Base-by-base conservation (phyloP, 257 asterid genomes). In the Plantago major region DNA sequence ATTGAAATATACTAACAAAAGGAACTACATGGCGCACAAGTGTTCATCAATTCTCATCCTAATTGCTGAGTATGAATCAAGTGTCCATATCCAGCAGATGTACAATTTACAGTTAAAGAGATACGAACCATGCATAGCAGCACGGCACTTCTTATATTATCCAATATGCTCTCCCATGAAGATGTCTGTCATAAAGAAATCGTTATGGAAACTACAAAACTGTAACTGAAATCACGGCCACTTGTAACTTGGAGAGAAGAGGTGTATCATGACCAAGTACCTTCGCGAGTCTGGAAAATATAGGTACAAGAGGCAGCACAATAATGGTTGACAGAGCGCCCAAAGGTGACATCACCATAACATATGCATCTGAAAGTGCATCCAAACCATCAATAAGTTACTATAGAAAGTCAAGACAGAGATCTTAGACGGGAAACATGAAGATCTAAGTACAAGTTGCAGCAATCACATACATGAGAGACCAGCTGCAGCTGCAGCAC, bases 341-440 rank as follows among this genome's bases (percentile, higher is more conserved):
- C 73, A 79, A 52, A 50, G 84, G 85, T 57, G 82, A 81, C 74
- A 71, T 79, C 70, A 63, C 73, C 85, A 76, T 65, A 71, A 80
- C 76, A 65, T 65, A 68, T 54, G 80, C 80, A 80, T 80, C 82
- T 80, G 78, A 14, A 58, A 59, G 19, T 56, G 62, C 46, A 38
- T 40, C 6, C 62, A 40, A 38, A 15, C 28, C 16, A 11, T 46
- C 16, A 7, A 12, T 46, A 13, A 57, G 62, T 13, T 57, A 62
- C 16, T 38, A 66, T 14, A 38, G 22, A 30, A 10, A 14, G 51
- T 13, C 52, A 47, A n/a, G 54, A n/a, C 10, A 9, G 13, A 6
- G 16, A 18, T 50, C 10, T 16, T 18, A 6, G 10, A 17, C 11
- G 5, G 57, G 38, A 51, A 19, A 51, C 38, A 28, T 67, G 48